Conservation (phyloP, 108 stramenopile species). For the Fragilariopsis cylindrus region DNA sequence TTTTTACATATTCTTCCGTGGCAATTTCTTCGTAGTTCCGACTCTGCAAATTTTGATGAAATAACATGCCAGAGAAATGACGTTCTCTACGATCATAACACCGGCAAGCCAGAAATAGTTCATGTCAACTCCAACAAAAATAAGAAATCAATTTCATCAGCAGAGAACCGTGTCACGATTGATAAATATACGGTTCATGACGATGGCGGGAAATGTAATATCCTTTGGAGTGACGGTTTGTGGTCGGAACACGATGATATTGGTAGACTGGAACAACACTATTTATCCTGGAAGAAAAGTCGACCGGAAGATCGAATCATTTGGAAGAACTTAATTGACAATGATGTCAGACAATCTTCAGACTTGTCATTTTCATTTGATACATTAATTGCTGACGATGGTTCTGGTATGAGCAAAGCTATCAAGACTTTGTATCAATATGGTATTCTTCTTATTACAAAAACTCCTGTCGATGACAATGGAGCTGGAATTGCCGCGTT, state of each 20-base stretch:
- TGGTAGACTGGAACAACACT: slow-evolving; percentile 45
- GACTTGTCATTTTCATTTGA: slow-evolving; percentile 53
- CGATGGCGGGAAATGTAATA: slow-evolving; percentile 21
- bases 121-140: neutral
- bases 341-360: slow-evolving; percentile 45
- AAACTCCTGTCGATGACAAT: slow-evolving; percentile 53
- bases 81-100: slow-evolving; percentile 50
- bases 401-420: slow-evolving; percentile 38
- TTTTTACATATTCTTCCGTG: slow-evolving; percentile 32
- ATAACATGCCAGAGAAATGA: slow-evolving; percentile 68
- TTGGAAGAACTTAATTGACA: slow-evolving; percentile 66
- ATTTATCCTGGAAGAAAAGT: slow-evolving; percentile 21
- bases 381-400: slow-evolving; percentile 37
- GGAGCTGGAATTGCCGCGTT: slow-evolving; percentile 50
- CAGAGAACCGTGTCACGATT: slow-evolving; percentile 12
- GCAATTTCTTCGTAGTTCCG: slow-evolving; percentile 52
- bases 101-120: slow-evolving; percentile 49
- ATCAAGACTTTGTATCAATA: slow-evolving; percentile 65
- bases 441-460: slow-evolving; percentile 68
- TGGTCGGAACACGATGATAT: slow-evolving; percentile 27
- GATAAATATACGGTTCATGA: neutral
- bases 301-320: slow-evolving; percentile 41
- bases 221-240: slow-evolving; percentile 48
- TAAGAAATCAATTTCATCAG: neutral
- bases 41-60: slow-evolving; percentile 56